These are phyloP conservation scores for Aspergillus latus DNA, from an alignment of 2,329 filamentous ascomycete genomes.

Conservation along the genomic window DNA sequence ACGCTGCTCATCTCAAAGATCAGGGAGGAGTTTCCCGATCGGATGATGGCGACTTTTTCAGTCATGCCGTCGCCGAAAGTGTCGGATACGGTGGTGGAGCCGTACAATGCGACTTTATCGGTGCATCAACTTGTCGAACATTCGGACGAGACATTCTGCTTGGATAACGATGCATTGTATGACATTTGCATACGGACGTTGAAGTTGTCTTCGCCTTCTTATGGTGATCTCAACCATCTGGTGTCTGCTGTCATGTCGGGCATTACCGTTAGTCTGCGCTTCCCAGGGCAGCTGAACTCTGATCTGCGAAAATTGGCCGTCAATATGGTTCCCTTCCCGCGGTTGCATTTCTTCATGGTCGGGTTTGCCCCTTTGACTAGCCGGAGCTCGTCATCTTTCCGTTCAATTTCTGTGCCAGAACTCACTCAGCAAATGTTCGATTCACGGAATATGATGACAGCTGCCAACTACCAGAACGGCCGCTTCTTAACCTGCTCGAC, in stretches of 20 bases:
- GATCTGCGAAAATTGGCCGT: conserved; percentile 69
- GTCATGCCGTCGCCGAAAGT: conserved; percentile 65
- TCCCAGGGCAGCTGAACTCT: conserved; percentile 66
- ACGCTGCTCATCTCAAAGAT: conserved; percentile 64
- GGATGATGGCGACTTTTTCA: conserved; percentile 66
- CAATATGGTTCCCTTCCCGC: conserved; percentile 66
- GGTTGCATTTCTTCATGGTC: conserved; percentile 67
- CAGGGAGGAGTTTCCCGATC: conserved; percentile 65
- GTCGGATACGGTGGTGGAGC: conserved; percentile 66
- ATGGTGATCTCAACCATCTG: conserved; percentile 64
- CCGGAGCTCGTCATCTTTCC: conserved; percentile 73
- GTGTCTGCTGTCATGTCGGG: conserved; percentile 68
- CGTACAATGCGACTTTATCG: conserved; percentile 61
- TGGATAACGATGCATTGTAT: conserved; percentile 68
- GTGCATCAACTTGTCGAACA: conserved; percentile 65
- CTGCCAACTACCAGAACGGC: background rate
- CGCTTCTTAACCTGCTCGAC: background rate
- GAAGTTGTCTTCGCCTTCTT: conserved; percentile 63
- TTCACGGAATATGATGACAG: background rate
- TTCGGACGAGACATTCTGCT: conserved; percentile 66
- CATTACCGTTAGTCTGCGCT: conserved; percentile 64
- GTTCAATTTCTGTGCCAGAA: conserved; percentile 83
- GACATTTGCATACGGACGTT: conserved; percentile 66
- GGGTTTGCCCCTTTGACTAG: conserved; percentile 64
- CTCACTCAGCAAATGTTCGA: conserved; percentile 45